Evolutionary conservation across 352 stramenopile species (phyloP), one percentile per base, ranked within the genome.

Genomic region (Pythium apleroticum): DNA sequence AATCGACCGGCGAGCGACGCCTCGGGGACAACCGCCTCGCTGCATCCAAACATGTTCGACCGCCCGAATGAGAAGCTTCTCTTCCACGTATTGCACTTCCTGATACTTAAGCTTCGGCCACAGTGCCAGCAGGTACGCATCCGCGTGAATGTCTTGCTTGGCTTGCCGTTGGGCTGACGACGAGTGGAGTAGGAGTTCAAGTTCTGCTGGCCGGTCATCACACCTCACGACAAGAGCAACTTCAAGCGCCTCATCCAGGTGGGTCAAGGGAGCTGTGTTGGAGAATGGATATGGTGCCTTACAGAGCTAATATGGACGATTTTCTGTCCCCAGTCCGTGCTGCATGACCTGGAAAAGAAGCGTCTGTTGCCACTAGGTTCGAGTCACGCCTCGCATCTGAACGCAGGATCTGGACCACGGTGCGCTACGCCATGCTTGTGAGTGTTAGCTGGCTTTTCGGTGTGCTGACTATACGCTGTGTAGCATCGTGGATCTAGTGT

Each of bases 171-270:
- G 6, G n/a, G n/a, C n/a, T 27, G 43, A 50, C 20, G 19, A 11
- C 3, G 10, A 15, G 8, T 17, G 43, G 43, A 50, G 20, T 19
- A 87, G 76, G 76, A 86, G 59, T 62, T 88, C 39, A 69, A 72
- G 25, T 86, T 78, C 48, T 88, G 75, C 56, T 88, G 79, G 79
- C 75, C 79, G 25, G 66, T 82, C 43, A 62, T 79, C 30, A 86
- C 73, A 5, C 74, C 78, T 10, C 80, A 87, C 48, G 78, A 86
- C 64, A 88, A 88, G 62, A 74, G 63, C 52, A 84, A 72, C 37
- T 86, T 88, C 60, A 86, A 89, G 68, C 66, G 78, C 14, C 67
- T 83, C n/a, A 75, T 80, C 3, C 77, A 89, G 68, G 80, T 86
- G 33, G 41, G 31, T 20, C 45, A 9, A 24, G 5, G 14, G 7